Evolutionary conservation across 495 filamentous ascomycete genomes (phyloP).

Genomic region (Talaromyces trachyspermus): DNA sequence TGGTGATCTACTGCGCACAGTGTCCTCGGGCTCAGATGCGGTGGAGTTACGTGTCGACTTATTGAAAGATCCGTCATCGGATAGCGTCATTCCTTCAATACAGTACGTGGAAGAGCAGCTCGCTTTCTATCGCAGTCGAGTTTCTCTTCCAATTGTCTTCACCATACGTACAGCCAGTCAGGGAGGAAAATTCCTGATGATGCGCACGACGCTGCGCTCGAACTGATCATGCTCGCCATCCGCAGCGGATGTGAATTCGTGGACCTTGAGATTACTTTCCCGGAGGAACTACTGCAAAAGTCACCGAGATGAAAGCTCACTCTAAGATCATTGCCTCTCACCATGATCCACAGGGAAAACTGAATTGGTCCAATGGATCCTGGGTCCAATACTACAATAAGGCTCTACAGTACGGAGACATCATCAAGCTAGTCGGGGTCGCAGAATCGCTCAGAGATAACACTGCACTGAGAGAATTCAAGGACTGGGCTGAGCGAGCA

Average conservation of each 20-base stretch:
- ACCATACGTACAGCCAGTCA: conserved; percentile 81
- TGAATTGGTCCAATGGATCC: conserved; percentile 82
- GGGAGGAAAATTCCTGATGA: conserved; percentile 81
- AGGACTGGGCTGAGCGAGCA: conserved; percentile 58
- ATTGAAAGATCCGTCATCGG: conserved; percentile 61
- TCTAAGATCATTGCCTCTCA: conserved; percentile 90
- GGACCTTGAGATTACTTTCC: conserved; percentile 86
- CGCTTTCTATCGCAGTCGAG: conserved; percentile 64
- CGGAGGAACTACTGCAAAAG: conserved; percentile 58
- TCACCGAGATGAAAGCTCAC: conserved; percentile 60
- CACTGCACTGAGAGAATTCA: conserved; percentile 76
- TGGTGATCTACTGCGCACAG: conserved; percentile 57
- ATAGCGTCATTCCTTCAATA: conserved; percentile 49
- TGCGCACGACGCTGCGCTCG: conserved; percentile 56
- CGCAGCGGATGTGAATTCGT: conserved; percentile 84
- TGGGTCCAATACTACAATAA: conserved; percentile 85
- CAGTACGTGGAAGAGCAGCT: conserved; percentile 80
- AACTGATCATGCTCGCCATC: conserved; percentile 70
- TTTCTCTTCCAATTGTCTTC: conserved; percentile 86
- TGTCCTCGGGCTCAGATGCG: conserved; percentile 82
- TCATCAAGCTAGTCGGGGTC: conserved; percentile 90
- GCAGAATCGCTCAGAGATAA: conserved; percentile 78
- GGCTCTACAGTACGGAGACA: conserved; percentile 77
- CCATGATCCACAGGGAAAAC: conserved; percentile 71
- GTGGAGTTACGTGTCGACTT: conserved; percentile 93